A percentile compares a stretch with the other conserved stretches of the same genome.
phyloP scores from a whole-genome alignment of 2,329 filamentous ascomycete genomes.

The Monascus ruber region DNA sequence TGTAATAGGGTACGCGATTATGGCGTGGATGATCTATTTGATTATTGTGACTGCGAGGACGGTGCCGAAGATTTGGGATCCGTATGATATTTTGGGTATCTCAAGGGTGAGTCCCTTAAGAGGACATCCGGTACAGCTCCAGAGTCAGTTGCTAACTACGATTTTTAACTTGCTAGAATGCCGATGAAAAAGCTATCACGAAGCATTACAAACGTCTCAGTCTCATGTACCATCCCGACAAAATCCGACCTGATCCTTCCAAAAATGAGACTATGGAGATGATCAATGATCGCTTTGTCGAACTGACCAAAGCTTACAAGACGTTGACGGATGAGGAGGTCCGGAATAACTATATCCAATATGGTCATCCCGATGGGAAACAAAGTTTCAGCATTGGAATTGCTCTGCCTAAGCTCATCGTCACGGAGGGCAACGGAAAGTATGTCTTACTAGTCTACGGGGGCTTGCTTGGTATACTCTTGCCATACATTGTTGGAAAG shows the following conservation, averaged over 20 bases:
- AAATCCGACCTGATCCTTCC: slow-evolving; percentile 66
- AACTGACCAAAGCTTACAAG: slow-evolving; percentile 96
- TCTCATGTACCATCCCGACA: slow-evolving; percentile 83
- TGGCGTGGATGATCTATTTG: slow-evolving; percentile 85
- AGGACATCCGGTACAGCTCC: not conserved
- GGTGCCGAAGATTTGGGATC: slow-evolving; percentile 78
- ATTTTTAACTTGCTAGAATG: slow-evolving; percentile 42
- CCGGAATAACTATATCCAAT: slow-evolving; percentile 93
- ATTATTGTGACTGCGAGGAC: slow-evolving; percentile 67
- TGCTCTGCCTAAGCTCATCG: slow-evolving; percentile 81
- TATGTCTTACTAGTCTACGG: slow-evolving; percentile 89
- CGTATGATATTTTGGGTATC: slow-evolving; percentile 85
- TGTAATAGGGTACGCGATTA: slow-evolving; percentile 65
- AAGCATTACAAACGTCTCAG: slow-evolving; percentile 80
- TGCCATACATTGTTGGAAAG: slow-evolving; percentile 86
- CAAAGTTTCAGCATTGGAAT: slow-evolving; percentile 98
- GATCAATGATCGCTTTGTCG: slow-evolving; percentile 81
- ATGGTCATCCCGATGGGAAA: slow-evolving; percentile 93
- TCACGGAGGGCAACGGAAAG: slow-evolving; percentile 89
- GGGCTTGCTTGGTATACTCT: slow-evolving; percentile 70
- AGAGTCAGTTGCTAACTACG: not conserved
- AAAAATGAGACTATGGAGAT: slow-evolving; percentile 83
- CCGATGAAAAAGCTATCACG: slow-evolving; percentile 84
- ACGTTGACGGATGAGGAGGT: slow-evolving; percentile 94
- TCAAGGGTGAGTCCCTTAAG: slow-evolving; percentile 50